Base-by-base conservation (phyloP, 148 eudicot species). In the Chenopodium berlandieri region DNA sequence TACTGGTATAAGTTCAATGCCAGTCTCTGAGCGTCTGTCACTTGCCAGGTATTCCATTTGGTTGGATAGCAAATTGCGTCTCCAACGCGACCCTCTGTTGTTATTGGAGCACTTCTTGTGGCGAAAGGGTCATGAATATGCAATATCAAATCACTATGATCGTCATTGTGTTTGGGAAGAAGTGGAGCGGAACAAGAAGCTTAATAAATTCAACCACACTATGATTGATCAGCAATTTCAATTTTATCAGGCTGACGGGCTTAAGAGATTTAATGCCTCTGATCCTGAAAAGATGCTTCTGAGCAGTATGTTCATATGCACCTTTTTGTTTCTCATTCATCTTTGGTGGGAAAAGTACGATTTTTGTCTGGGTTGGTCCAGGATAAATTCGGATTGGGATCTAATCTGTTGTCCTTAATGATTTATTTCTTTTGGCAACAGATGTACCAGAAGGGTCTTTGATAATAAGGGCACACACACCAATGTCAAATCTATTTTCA, bases 361-460 rank as follows among this genome's bases (percentile, higher is more conserved):
- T 17, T 13, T 46, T 64, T 63, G 50, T 31, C 60, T 37, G 10
- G 9, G 10, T 16, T 80, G 25, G 46, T 79, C 22, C 68, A 12
- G 52, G 23, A 75, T 52, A 12, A 40, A 80, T 77, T 76, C 10
- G 58, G 40, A 23, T 62, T 32, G 16, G 17, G 30, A 31, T 73
- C 19, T 47, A 75, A 14, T 47, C 60, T 40, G 17, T 22, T 1
- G 48, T 66, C 80, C 63, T 4, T 85, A 67, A 77, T 52, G 46
- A 58, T 69, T 56, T 32, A 66, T 70, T 74, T 67, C 37, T 80
- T 77, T 68, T 44, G 60, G 78, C 84, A 77, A 82, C 92, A 96
- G 99, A 96, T 94, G 99, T 96, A 86, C 99, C 99, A 73, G 99
- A 96, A 91, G 99, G 99, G 44, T 92, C 97, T 82, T 85, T 96